Evolutionary conservation across 352 stramenopile genomes (phyloP), one percentile per base, ranked within the genome.

Genomic region (Pythium dissimile): DNA sequence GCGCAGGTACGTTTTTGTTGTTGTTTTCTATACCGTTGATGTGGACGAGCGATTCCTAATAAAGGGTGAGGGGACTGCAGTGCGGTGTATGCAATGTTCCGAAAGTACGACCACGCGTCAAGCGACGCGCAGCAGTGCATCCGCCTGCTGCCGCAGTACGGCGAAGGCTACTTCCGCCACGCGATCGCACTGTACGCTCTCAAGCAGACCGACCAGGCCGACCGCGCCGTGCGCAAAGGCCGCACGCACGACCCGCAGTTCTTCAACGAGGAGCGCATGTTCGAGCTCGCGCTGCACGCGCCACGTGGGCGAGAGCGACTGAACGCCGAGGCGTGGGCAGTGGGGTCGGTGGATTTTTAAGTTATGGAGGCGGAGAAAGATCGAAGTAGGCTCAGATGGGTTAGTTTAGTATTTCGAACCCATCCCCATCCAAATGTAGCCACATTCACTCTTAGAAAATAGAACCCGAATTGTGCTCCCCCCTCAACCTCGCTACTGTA

Each of bases 161-260:
- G 61, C 7, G 61, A 61, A 57, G 61, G 61, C 2, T 69, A 69
- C 43, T 69, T 61, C 41, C 54, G 61, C 20, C 61, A 69, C 30
- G 61, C 61, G 16, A 60, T 69, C 18, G 61, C 61, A 20, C 27
- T 69, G 26, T 69, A 48, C 20, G 54, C 41, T 9, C 10, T 61
- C 20, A 31, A 57, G 1, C 21, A 56, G 7, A 10, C 28, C 2
- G 39, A 57, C 16, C 61, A 57, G 13, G 61, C 41, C 37, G 42
- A 64, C 16, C 46, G 24, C 12, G 61, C 61, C 2, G 32, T 69
- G 6, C 47, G 44, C 3, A 31, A 56, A n/a, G 61, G 61, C 15
- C 61, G 54, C 27, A 56, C 42, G 28, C 37, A 42, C 13, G 61
- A 69, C 38, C 1, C 24, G 6, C 37, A 64, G 13, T 69, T 43